Percentiles rank a stretch among this genome's conserved stretches.
phyloP scores from a whole-genome alignment of 2,329 filamentous ascomycete genomes.

The Penicillium sp. region DNA sequence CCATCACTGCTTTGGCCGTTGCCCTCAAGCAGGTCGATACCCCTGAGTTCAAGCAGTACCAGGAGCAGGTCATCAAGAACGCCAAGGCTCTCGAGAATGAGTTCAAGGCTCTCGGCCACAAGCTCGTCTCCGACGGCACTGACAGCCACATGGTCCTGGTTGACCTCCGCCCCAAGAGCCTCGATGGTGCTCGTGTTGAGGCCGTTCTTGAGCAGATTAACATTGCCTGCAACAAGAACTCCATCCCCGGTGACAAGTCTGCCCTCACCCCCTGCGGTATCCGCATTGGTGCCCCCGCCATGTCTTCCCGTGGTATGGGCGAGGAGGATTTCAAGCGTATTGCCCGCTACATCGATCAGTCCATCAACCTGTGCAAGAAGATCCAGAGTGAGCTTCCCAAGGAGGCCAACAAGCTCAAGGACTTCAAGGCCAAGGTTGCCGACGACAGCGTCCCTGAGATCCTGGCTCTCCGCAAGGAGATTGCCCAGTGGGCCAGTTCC shows the following conservation, averaged over 20 bases:
- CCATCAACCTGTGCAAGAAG: slow-evolving; percentile 85
- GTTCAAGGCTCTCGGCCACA: slow-evolving; percentile 68
- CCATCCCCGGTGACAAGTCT: slow-evolving; percentile 94
- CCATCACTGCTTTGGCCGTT: slow-evolving; percentile 90
- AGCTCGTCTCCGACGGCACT: slow-evolving; percentile 86
- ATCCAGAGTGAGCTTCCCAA: slow-evolving; percentile 82
- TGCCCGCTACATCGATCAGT: slow-evolving; percentile 79
- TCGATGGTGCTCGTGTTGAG: slow-evolving; percentile 92
- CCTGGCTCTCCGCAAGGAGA: slow-evolving; percentile 81
- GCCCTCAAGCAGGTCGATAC: slow-evolving; percentile 90
- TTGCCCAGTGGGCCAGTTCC: slow-evolving; percentile 75
- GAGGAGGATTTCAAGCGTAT: slow-evolving; percentile 89
- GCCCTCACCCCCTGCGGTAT: slow-evolving; percentile 92
- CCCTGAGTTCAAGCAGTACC: slow-evolving; percentile 87
- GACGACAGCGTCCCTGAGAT: slow-evolving; percentile 76
- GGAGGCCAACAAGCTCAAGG: slow-evolving; percentile 98
- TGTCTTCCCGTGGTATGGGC: slow-evolving; percentile 93
- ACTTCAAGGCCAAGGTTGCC: slow-evolving; percentile 93
- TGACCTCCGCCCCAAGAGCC: slow-evolving; percentile 80
- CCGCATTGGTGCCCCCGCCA: slow-evolving; percentile 93
- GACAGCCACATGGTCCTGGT: slow-evolving; percentile 95
- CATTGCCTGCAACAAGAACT: slow-evolving; percentile 99
- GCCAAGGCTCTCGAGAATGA: slow-evolving; percentile 81
- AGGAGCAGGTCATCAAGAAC: slow-evolving; percentile 84
- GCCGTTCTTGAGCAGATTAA: slow-evolving; percentile 95